Evolutionary conservation across 805 yeast species (phyloP).

Genomic region (Saccharomyces paradoxus): DNA sequence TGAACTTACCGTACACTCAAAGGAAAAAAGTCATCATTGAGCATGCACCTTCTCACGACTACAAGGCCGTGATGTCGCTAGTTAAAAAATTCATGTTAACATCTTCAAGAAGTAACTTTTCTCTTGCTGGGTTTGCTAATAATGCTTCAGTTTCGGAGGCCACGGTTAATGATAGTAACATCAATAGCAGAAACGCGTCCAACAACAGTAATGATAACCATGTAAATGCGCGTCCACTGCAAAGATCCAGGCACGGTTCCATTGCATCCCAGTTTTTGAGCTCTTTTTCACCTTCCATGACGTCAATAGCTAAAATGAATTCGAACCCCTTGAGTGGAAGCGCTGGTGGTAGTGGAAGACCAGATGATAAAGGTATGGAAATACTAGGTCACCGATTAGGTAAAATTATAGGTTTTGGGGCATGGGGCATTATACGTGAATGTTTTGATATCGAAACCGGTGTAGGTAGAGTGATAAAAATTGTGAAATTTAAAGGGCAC

Average conservation of each 20-base stretch:
- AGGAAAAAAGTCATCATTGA: constrained; percentile 38
- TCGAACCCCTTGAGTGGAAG: neutral
- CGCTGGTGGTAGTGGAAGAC: constrained; percentile 5
- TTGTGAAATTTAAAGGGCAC: constrained; percentile 44
- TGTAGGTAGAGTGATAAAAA: constrained; percentile 52
- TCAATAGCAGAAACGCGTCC: neutral
- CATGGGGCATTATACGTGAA: constrained; percentile 81
- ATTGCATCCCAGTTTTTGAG: constrained; percentile 29
- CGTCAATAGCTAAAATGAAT: constrained; percentile 11
- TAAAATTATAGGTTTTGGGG: constrained; percentile 75
- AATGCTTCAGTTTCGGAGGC: neutral
- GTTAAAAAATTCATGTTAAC: constrained; percentile 22
- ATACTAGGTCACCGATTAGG: constrained; percentile 61
- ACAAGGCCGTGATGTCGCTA: constrained; percentile 27
- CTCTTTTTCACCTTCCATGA: constrained; percentile 27
- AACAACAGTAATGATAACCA: neutral
- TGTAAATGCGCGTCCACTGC: neutral
- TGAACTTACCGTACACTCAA: constrained; percentile 52
- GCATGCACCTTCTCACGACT: constrained; percentile 32
- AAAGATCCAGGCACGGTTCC: constrained; percentile 24
- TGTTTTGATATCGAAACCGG: constrained; percentile 36
- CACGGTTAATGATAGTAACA: constrained; percentile 1
- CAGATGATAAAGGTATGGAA: constrained; percentile 60
- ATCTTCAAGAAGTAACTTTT: constrained; percentile 21
- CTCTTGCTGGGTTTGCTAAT: constrained; percentile 4